Evolutionary conservation across 1,284 basidiomycete genomes (phyloP).

Genomic region (Meripilus lineatus): DNA sequence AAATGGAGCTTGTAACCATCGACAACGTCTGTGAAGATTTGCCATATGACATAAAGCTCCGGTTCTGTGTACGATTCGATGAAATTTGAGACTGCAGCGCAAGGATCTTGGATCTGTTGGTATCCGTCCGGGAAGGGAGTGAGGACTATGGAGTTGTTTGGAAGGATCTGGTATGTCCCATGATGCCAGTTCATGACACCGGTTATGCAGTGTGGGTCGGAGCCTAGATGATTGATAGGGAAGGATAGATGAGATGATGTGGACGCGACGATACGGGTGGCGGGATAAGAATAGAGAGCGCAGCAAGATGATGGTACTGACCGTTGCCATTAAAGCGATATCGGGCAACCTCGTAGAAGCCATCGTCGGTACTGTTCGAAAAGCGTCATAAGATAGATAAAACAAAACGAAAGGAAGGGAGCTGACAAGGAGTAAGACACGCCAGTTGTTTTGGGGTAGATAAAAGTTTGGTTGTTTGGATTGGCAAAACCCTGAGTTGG

Average conservation of each 20-base stretch:
- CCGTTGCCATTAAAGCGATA: constrained; percentile 86
- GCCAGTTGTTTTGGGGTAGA: constrained; percentile 77
- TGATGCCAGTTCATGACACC: constrained; percentile 86
- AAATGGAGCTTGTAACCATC: constrained; percentile 61
- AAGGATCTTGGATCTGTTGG: constrained; percentile 90
- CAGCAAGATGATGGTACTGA: constrained; percentile 23
- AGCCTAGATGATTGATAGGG: constrained; percentile 38
- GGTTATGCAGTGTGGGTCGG: constrained; percentile 76
- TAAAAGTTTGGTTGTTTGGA: constrained; percentile 77
- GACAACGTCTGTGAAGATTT: constrained; percentile 51
- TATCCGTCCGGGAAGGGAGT: constrained; percentile 77
- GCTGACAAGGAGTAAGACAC: constrained; percentile 86
- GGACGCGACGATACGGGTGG: too few relatives aligned
- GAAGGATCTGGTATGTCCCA: constrained; percentile 62
- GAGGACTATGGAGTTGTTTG: constrained; percentile 76
- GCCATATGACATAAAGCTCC: constrained; percentile 51
- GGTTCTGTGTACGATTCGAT: constrained; percentile 77
- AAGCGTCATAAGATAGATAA: background rate
- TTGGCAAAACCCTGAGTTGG: constrained; percentile 69
- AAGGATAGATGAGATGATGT: background rate
- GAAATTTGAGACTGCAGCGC: constrained; percentile 80
- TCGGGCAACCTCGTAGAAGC: constrained; percentile 82
- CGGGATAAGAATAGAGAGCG: too few relatives aligned
- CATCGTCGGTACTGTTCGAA: constrained; percentile 51
- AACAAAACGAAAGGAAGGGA: background rate